Percentiles rank a stretch among this genome's conserved stretches.
Evolutionary conservation across 2,329 filamentous ascomycete species (phyloP).

Genomic region (Calonectria ilicicola): DNA sequence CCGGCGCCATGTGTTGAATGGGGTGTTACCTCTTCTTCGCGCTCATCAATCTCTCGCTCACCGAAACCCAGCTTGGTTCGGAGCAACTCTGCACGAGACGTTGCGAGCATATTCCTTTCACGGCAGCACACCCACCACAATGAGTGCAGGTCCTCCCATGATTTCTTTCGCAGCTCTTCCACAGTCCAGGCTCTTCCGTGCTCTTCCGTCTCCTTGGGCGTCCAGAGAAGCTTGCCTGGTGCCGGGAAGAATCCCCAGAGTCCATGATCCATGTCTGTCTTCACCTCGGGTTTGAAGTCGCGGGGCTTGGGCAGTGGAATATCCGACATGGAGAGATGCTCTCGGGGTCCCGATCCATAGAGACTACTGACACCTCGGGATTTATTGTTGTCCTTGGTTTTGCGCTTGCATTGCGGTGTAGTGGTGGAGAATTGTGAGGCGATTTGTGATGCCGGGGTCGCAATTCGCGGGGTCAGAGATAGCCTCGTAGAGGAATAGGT

Average conservation of each 20-base stretch:
- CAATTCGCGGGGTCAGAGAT: constrained; percentile 21
- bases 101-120: constrained; percentile 91
- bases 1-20: neutral
- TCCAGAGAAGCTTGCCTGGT: constrained; percentile 74
- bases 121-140: constrained; percentile 96
- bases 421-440: constrained; percentile 66
- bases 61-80: constrained; percentile 80
- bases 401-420: constrained; percentile 60
- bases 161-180: constrained; percentile 87
- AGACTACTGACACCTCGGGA: constrained; percentile 85
- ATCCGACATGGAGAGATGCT: constrained; percentile 79
- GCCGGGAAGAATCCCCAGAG: constrained; percentile 92
- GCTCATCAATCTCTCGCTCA: constrained; percentile 71
- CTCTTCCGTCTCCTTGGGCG: constrained; percentile 76
- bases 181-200: constrained; percentile 88
- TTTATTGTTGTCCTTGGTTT: constrained; percentile 79
- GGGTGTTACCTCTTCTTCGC: constrained; percentile 75
- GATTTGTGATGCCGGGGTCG: constrained; percentile 27
- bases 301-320: constrained; percentile 78
- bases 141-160: constrained; percentile 91
- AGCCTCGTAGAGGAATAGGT: constrained; percentile 27
- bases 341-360: constrained; percentile 79
- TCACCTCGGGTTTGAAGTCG: constrained; percentile 68
- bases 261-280: constrained; percentile 81
- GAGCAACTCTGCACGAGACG: constrained; percentile 76